These are phyloP conservation scores for Beauveria pseudobassiana DNA, from an alignment of 2,329 filamentous ascomycete species.

Conservation along the genomic window DNA sequence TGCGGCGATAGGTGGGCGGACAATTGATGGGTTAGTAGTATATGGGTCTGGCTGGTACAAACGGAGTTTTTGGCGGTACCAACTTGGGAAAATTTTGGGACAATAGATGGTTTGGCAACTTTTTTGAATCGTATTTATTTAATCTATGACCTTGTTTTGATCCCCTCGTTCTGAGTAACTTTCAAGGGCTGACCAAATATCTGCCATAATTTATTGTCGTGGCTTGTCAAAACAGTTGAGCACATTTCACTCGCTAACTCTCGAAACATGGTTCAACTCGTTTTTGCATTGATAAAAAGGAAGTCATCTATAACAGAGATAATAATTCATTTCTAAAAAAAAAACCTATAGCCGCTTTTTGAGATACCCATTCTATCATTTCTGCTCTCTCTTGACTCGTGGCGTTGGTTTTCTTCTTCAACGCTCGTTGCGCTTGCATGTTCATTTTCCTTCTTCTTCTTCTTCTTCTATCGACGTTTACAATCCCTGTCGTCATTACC, in stretches of 20 bases:
- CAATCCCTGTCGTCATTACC: neutral
- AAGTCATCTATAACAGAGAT: neutral
- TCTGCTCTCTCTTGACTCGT: neutral
- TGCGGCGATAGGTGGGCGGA: neutral
- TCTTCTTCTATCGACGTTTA: neutral
- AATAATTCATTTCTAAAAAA: conserved; percentile 10
- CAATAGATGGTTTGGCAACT: neutral
- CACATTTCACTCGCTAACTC: too few species aligned
- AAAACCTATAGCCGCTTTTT: neutral
- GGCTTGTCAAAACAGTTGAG: too few species aligned
- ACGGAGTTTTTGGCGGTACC: conserved; percentile 2
- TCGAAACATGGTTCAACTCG: too few species aligned
- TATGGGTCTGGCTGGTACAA: neutral
- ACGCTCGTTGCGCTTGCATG: too few species aligned
- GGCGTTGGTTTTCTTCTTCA: too few species aligned
- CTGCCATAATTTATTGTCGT: too few species aligned
- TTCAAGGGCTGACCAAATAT: too few species aligned
- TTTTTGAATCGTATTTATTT: neutral
- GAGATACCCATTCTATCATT: neutral
- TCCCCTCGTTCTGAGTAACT: too few species aligned
- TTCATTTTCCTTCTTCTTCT: neutral
- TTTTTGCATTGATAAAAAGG: neutral
- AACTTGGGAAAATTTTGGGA: neutral
- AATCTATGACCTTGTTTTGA: too few species aligned
- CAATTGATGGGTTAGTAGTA: neutral